Evolutionary conservation across 202 grass and related monocot species (phyloP), one percentile per base, ranked within the genome.

Genomic region (Digitaria exilis): DNA sequence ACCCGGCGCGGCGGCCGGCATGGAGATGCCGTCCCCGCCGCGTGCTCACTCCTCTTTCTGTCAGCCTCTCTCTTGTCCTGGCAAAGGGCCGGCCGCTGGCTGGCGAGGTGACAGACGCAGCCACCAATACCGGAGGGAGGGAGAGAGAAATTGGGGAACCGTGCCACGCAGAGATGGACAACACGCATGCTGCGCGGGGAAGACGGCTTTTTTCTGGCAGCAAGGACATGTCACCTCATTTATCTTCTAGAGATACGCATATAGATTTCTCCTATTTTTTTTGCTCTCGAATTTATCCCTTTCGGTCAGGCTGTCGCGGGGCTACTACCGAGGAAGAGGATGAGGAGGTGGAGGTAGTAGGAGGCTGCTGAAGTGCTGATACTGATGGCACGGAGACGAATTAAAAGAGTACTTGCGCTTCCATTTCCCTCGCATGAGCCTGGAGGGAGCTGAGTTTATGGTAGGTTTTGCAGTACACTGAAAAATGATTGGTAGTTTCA

Each of bases 31-130:
- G 72, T 21, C 80, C 81, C 82, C 65, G 80, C 70, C 88, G 77
- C 67, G 91, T 93, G 87, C 84, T 90, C 91, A n/a, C 87, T 90
- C 59, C 73, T 90, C 91, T 93, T 87, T 79, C 91, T 90, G 91
- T 93, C 91, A 89, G 82, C 75, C 87, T 89, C 85, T 81, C 57
- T 6, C 61, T 17, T 35, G 57, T 30, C 30, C 69, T 50, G n/a
- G n/a, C n/a, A n/a, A n/a, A n/a, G n/a, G n/a, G n/a, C n/a, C n/a
- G n/a, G n/a, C n/a, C n/a, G n/a, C n/a, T n/a, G n/a, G n/a, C n/a
- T n/a, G n/a, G n/a, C n/a, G n/a, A n/a, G 55, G 55, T 4, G n/a
- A n/a, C 55, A 58, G 57, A 18, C 41, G 24, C 25, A 24, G 18
- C 24, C 68, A 71, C 14, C 66, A 8, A 71, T 8, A 45, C 75